Percentiles rank a stretch among this genome's conserved stretches.
Conservation (phyloP, 306 rosid species). For the Trifolium fragiferum region DNA sequence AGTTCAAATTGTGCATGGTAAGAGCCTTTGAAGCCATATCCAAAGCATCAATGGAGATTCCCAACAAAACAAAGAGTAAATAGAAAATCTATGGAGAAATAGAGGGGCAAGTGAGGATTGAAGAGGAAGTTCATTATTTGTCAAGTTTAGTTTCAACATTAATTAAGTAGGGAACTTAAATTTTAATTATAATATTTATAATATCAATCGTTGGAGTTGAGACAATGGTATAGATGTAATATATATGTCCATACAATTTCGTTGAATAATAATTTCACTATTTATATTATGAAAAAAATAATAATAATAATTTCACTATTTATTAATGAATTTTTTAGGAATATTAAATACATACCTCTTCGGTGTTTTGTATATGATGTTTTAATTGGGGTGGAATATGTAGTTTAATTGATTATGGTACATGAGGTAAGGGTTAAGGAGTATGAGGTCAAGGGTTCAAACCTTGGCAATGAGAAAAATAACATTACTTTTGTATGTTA, state of each 20-base stretch:
- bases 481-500: too few species aligned
- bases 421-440: too few species aligned
- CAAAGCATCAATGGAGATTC: background rate
- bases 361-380: background rate
- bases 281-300: too few species aligned
- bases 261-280: background rate
- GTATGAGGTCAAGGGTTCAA: too few species aligned
- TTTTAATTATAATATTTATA: too few species aligned
- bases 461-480: too few species aligned
- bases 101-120: background rate
- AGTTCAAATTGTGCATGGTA: background rate
- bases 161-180: background rate
- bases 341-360: background rate
- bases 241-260: too few species aligned
- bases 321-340: background rate
- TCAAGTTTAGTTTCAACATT: background rate
- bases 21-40: background rate
- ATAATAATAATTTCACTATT: too few species aligned
- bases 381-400: too few species aligned
- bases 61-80: background rate
- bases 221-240: background rate
- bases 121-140: background rate
- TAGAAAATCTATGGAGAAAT: background rate
- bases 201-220: background rate
- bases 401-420: too few species aligned